Base-by-base conservation (phyloP, 805 yeast genomes). In the Candida chilensis region DNA sequence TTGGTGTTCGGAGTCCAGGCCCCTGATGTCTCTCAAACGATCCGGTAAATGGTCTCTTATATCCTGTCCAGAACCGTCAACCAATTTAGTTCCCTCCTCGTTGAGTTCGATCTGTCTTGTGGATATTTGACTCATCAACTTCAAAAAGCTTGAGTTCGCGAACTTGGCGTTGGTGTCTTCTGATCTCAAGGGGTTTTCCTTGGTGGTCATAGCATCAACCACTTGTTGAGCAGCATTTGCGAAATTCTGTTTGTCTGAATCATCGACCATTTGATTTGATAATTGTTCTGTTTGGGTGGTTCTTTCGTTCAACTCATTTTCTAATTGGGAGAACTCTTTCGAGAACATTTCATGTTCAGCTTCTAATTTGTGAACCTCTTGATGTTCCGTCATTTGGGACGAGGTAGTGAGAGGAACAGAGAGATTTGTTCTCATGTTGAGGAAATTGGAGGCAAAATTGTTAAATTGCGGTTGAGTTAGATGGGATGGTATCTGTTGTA, bases 51-150 rank as follows among this genome's bases (percentile, higher is more conserved):
- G 26, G 13, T 40, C 37, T 20, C 51, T 39, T 10, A 66, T 52
- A 34, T 62, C 69, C 13, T 47, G 47, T 5, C 69, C 67, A 3
- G 46, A 27, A 17, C 27, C 28, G 28, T 54, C 55, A 27, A 61
- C 49, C 16, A 65, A 51, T 33, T 50, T 54, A 32, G 58, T 54
- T n/a, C 60, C 59, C 3, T 44, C 40, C 11, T 42, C 36, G 27
- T 48, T 47, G 5, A 65, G 38, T 32, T 59, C 65, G 25, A 64
- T 61, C 36, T 60, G 47, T 28, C 63, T 50, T 10, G 45, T 46
- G 12, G 64, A 51, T 6, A 65, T 59, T 36, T 37, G 44, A 20
- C 50, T 40, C 71, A 65, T 65, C 19, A 65, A 42, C 32, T 59
- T 57, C 32, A 65, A 39, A 32, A 65, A 65, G 12, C 49, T 49